A percentile compares a stretch with the other conserved stretches of the same genome.
Conservation (phyloP, 2,329 filamentous ascomycete species). For the Ophiosphaerella narmari region DNA sequence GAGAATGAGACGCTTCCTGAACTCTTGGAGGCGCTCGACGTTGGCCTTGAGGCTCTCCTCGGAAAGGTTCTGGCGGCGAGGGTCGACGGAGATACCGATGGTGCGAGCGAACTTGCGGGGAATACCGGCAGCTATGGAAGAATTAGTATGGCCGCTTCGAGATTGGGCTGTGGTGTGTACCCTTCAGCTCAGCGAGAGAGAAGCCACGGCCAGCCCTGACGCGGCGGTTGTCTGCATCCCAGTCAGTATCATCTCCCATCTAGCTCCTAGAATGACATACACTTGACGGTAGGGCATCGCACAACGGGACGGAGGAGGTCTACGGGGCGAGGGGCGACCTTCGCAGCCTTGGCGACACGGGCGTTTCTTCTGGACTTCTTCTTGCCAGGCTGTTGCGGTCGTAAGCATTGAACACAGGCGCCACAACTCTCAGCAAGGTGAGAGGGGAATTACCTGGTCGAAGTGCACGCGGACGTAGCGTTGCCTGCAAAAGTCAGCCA, state of each 20-base stretch:
- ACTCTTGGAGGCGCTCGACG: slow-evolving; percentile 96
- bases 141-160: slow-evolving; percentile 15
- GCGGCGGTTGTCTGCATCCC: slow-evolving; percentile 80
- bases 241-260: slow-evolving; percentile 15
- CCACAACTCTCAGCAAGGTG: slow-evolving; percentile 56
- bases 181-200: slow-evolving; percentile 95
- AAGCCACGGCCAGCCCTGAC: slow-evolving; percentile 96
- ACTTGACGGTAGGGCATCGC: slow-evolving; percentile 96
- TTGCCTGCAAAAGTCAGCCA: slow-evolving; percentile 65
- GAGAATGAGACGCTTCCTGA: slow-evolving; percentile 93
- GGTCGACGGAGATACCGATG: slow-evolving; percentile 96
- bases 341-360: slow-evolving; percentile 91
- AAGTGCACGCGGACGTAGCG: slow-evolving; percentile 98
- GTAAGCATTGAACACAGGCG: slow-evolving; percentile 52
- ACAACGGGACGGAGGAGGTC: slow-evolving; percentile 96
- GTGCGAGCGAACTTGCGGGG: slow-evolving; percentile 91
- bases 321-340: slow-evolving; percentile 92
- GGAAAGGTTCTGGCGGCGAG: slow-evolving; percentile 93
- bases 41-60: slow-evolving; percentile 94
- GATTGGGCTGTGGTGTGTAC: slow-evolving; percentile 58
- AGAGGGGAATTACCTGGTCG: slow-evolving; percentile 86
- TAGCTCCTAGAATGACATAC: slow-evolving; percentile 22
- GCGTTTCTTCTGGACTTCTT: slow-evolving; percentile 92
- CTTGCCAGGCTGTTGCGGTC: slow-evolving; percentile 75
- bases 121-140: slow-evolving; percentile 83